Percentiles rank a stretch among this genome's conserved stretches.
These are phyloP conservation scores for Uronychia binucleata DNA, from an alignment of 73 alveolate species.

Conservation along the genomic window DNA sequence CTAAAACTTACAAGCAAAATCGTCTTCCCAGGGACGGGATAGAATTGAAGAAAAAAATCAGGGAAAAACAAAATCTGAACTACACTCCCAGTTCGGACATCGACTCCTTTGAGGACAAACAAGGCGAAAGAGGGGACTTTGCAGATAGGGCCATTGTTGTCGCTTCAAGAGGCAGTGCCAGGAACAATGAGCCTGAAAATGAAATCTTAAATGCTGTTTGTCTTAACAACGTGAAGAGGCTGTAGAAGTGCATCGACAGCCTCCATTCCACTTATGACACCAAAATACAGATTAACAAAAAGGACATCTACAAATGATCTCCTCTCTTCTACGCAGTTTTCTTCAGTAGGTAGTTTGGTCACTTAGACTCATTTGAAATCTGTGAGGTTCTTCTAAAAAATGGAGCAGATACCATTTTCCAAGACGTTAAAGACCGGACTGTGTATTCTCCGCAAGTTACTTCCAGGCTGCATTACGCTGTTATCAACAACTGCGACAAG, in stretches of 20 bases:
- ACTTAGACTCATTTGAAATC: not conserved
- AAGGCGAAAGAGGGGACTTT: not conserved
- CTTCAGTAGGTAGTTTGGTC: not conserved
- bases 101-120: not conserved
- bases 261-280: not conserved
- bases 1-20: too few species aligned
- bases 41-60: too few species aligned
- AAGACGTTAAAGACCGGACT: not conserved
- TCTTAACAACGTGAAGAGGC: not conserved
- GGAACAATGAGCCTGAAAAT: not conserved
- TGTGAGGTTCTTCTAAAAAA: not conserved
- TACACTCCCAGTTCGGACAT: not conserved
- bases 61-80: not conserved
- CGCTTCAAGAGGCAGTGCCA: not conserved
- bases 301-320: not conserved
- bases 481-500: not conserved
- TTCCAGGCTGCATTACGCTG: not conserved
- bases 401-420: conserved; percentile 4
- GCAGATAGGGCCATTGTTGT: not conserved
- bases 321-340: conserved; percentile 6
- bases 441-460: not conserved
- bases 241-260: not conserved
- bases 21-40: too few species aligned
- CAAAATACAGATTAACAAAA: not conserved
- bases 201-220: not conserved